Evolutionary conservation across 768 basidiomycete species (phyloP).

Genomic region (Calocybe gangraenosa): DNA sequence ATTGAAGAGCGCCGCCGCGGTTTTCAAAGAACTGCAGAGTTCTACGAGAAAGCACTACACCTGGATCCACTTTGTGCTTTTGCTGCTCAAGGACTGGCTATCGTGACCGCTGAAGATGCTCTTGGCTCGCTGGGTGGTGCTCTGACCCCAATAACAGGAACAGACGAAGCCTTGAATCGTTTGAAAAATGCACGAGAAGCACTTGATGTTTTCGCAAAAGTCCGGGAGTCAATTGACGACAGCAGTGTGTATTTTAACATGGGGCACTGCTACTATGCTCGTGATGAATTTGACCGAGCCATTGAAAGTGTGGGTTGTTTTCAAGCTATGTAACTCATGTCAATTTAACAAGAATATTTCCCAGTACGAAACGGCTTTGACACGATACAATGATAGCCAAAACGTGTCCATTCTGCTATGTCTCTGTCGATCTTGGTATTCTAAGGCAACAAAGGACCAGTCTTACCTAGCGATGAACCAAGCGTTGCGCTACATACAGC

Average conservation of each 20-base stretch:
- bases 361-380: conserved; percentile 91
- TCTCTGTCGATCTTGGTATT: conserved; percentile 90
- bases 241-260: conserved; percentile 94
- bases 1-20: conserved; percentile 70
- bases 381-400: conserved; percentile 68
- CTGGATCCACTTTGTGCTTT: conserved; percentile 84
- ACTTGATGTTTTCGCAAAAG: conserved; percentile 83
- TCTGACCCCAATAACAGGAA: conserved; percentile 36
- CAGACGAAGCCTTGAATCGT: conserved; percentile 64
- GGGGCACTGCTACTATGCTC: conserved; percentile 90
- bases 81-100: conserved; percentile 94
- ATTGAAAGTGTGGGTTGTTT: conserved; percentile 79
- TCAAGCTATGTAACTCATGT: not conserved
- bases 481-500: conserved; percentile 81
- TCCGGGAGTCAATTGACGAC: conserved; percentile 77
- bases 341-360: not conserved
- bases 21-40: conserved; percentile 83
- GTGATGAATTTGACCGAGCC: conserved; percentile 93
- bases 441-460: conserved; percentile 88
- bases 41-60: conserved; percentile 87
- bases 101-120: conserved; percentile 89
- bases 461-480: conserved; percentile 76
- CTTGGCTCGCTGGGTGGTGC: conserved; percentile 64
- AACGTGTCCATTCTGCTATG: conserved; percentile 78
- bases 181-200: conserved; percentile 81